A percentile compares a stretch with the other conserved stretches of the same genome.
These are phyloP conservation scores for Austroboletus festivus DNA, from an alignment of 768 basidiomycete species.

Conservation along the genomic window DNA sequence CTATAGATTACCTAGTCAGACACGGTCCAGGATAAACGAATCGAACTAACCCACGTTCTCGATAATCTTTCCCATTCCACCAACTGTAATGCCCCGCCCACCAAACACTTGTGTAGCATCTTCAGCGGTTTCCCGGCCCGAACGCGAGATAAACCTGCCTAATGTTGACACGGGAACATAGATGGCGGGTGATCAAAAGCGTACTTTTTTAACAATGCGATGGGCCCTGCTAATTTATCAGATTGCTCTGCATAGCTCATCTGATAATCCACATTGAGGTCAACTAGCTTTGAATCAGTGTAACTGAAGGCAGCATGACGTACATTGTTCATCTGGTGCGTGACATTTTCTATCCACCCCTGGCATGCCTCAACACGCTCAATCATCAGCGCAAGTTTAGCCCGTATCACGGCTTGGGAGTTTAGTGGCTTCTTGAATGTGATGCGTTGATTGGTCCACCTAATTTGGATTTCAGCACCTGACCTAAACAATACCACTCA, in stretches of 20 bases:
- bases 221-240: conserved; percentile 81
- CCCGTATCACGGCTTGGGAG: conserved; percentile 81
- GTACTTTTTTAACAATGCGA: conserved; percentile 86
- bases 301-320: conserved; percentile 12
- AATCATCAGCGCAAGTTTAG: conserved; percentile 88
- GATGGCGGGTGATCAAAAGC: conserved; percentile 20
- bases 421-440: conserved; percentile 88
- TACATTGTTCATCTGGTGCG: conserved; percentile 90
- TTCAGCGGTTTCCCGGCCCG: conserved; percentile 47
- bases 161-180: conserved; percentile 2
- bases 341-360: conserved; percentile 86
- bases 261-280: conserved; percentile 45
- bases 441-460: conserved; percentile 85
- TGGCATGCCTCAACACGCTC: conserved; percentile 83
- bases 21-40: neutral
- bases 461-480: conserved; percentile 29
- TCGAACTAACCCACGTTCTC: conserved; percentile 59
- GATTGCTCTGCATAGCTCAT: conserved; percentile 87
- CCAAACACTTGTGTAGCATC: conserved; percentile 87
- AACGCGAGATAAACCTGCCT: conserved; percentile 61
- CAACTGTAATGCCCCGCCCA: conserved; percentile 80
- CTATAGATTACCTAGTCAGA: conserved; percentile 33
- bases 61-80: conserved; percentile 83
- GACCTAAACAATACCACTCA: neutral
- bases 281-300: too few relatives aligned